phyloP scores from a whole-genome alignment of 768 basidiomycete genomes.

The Vararia minispora region DNA sequence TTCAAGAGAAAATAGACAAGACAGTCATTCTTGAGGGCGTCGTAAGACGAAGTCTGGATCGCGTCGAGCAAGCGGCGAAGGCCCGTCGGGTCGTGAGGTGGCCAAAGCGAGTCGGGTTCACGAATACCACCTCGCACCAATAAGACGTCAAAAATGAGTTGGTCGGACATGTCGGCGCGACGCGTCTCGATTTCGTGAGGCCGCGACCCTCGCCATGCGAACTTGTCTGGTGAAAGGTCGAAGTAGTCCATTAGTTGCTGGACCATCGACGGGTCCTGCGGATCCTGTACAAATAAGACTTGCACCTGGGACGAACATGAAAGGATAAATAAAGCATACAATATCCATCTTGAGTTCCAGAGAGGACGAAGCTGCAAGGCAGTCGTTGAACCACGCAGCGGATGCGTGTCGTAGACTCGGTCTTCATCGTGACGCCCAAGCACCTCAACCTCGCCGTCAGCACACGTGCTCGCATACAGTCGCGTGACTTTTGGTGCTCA shows the following conservation, averaged over 20 bases:
- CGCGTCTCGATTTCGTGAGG: conserved; percentile 51
- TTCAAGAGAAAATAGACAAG: conserved; percentile 74
- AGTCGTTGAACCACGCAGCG: too few species aligned
- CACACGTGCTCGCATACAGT: too few species aligned
- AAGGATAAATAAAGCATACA: too few species aligned
- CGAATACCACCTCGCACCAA: conserved; percentile 52
- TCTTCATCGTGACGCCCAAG: too few species aligned
- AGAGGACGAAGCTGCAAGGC: too few species aligned
- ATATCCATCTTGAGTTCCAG: too few species aligned
- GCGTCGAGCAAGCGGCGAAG: conserved; percentile 50
- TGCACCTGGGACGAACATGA: too few species aligned
- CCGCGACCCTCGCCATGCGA: conserved; percentile 47
- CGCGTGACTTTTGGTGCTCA: too few species aligned
- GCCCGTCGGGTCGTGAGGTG: conserved; percentile 43
- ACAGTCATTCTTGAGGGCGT: conserved; percentile 70
- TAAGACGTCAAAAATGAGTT: conserved; percentile 66
- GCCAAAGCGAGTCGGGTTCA: conserved; percentile 52
- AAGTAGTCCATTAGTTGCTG: conserved; percentile 30
- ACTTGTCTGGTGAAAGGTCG: conserved; percentile 36
- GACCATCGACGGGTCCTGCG: too few species aligned
- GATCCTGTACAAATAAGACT: too few species aligned
- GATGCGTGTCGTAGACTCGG: too few species aligned
- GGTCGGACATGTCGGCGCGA: conserved; percentile 47
- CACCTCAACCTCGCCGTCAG: too few species aligned
- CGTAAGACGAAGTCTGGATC: conserved; percentile 53